Evolutionary conservation across 495 filamentous ascomycete species (phyloP), one percentile per base, ranked within the genome.

Genomic region (Xylaria curta): DNA sequence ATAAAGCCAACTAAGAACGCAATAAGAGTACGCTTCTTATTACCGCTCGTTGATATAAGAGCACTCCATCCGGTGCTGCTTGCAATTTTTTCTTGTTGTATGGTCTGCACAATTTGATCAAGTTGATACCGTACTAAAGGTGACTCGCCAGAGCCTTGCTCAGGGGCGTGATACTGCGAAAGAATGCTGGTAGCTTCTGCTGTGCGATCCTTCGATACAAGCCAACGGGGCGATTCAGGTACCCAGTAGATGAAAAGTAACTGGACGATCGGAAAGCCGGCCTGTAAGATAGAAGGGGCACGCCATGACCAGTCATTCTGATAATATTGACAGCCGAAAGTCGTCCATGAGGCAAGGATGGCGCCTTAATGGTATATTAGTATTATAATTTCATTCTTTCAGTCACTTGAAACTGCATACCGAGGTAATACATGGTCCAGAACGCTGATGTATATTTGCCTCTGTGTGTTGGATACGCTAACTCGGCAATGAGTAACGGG

Each of bases 401-500:
- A 24, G 33, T 58, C 21, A 33, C 26, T 40, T 8, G 15, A 5
- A 19, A 1, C 36, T 68, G 60, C 28, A 40, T 70, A 51, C 79
- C 79, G 8, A 78, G 56, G 24, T 77, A 76, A 72, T 76, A 81
- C 44, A 78, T 68, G 2, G 70, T 78, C 60, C 76, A 75, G 73
- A 75, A 76, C 13, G 79, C 72, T 46, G 70, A 74, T 46, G 64
- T 74, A 46, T 76, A 75, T 54, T 86, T 83, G 19, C 88, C 89
- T 54, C 89, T 84, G 73, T 86, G 88, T 26, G 85, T 82, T 1
- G 90, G 90, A 74, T 91, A 87, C 6, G 73, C 85, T 70, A 90
- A 86, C 77, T 91, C 90, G 1, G 86, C 85, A 54, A 89, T 87
- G 68, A 90, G 89, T 1, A 87, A 83, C 0, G 89, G 89, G 0